Evolutionary conservation across 2,329 filamentous ascomycete species (phyloP).

Genomic region (Fusarium irregulare): DNA sequence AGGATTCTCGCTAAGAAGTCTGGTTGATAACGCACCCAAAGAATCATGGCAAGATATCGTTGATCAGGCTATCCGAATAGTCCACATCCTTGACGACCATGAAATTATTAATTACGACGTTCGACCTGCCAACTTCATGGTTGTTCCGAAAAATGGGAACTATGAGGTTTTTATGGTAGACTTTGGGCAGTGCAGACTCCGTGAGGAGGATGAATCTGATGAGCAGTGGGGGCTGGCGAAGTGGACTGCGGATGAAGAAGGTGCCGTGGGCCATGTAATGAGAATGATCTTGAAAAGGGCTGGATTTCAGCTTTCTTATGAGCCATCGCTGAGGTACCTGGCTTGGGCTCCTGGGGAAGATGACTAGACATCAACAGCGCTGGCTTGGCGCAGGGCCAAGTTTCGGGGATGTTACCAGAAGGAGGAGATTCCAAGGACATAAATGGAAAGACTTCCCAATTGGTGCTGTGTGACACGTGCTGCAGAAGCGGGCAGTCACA

Average conservation of each 20-base stretch:
- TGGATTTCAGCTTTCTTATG: neutral
- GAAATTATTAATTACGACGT: slow-evolving; percentile 42
- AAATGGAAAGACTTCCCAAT: too few relatives aligned
- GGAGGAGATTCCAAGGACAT: too few relatives aligned
- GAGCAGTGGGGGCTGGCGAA: slow-evolving; percentile 37
- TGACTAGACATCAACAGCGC: too few relatives aligned
- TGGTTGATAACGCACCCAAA: slow-evolving; percentile 6
- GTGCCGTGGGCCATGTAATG: neutral
- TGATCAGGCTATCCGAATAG: slow-evolving; percentile 34
- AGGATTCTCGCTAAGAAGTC: slow-evolving; percentile 22
- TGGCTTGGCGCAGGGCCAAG: too few relatives aligned
- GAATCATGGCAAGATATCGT: slow-evolving; percentile 34
- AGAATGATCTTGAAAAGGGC: neutral
- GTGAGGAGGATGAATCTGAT: slow-evolving; percentile 34
- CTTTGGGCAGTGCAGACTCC: slow-evolving; percentile 40
- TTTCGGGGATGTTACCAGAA: too few relatives aligned
- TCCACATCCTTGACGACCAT: slow-evolving; percentile 38
- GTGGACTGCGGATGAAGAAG: slow-evolving; percentile 39
- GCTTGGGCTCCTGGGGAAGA: neutral
- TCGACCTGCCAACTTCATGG: slow-evolving; percentile 41
- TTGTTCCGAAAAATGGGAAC: neutral
- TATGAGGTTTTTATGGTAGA: slow-evolving; percentile 45
- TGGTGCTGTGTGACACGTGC: too few relatives aligned
- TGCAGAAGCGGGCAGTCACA: neutral
- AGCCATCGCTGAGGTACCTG: neutral